These are phyloP conservation scores for Colletotrichum chlorophyti DNA, from an alignment of 2,329 filamentous ascomycete species.

Conservation along the genomic window DNA sequence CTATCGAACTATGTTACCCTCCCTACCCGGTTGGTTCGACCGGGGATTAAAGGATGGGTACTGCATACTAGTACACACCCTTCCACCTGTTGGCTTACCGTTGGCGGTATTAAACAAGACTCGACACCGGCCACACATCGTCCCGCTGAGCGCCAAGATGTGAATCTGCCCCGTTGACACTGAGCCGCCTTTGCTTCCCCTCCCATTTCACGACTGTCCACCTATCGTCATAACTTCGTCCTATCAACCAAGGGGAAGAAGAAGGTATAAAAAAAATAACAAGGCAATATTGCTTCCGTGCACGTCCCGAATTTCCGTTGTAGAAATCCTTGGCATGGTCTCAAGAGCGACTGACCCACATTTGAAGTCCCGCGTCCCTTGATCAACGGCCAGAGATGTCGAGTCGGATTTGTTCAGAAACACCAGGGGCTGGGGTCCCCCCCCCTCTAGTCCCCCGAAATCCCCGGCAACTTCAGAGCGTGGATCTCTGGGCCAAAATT, in stretches of 20 bases:
- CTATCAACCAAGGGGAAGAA: background rate
- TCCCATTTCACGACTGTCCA: background rate
- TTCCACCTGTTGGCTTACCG: too few species aligned
- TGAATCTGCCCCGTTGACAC: slow-evolving; percentile 12
- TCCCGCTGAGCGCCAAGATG: slow-evolving; percentile 26
- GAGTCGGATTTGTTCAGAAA: slow-evolving; percentile 18
- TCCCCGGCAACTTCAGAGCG: slow-evolving; percentile 9
- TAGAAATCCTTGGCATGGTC: slow-evolving; percentile 25
- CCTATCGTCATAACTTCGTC: slow-evolving; percentile 11
- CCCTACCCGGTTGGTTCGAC: too few species aligned
- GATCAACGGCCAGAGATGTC: slow-evolving; percentile 4
- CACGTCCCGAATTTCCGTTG: slow-evolving; percentile 18
- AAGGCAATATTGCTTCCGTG: slow-evolving; percentile 11
- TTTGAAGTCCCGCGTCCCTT: slow-evolving; percentile 17
- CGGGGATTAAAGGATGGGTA: too few species aligned
- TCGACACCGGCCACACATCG: slow-evolving; percentile 25
- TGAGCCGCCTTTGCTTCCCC: slow-evolving; percentile 1
- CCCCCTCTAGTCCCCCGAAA: too few species aligned
- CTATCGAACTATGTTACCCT: background rate
- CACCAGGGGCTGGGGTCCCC: background rate
- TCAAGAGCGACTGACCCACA: slow-evolving; percentile 29
- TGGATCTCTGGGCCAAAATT: slow-evolving; percentile 27
- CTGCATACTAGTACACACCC: too few species aligned
- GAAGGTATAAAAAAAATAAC: background rate
- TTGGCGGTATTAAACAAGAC: too few species aligned